Evolutionary conservation across 352 stramenopile genomes (phyloP).

Genomic region (Pythium sp.): DNA sequence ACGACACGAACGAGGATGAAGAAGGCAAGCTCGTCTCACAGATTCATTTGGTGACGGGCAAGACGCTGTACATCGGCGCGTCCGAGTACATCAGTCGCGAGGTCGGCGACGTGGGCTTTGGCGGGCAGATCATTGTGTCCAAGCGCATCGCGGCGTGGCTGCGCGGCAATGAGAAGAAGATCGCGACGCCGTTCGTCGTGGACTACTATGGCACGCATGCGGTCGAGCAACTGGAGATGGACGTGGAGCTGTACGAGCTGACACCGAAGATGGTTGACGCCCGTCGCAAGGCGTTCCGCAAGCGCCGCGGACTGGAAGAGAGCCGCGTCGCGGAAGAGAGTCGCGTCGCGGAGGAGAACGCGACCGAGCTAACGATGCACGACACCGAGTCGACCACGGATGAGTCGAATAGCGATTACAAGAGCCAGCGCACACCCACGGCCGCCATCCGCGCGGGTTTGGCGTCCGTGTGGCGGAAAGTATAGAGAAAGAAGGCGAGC

Average conservation of each 20-base stretch:
- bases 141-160: conserved; percentile 56
- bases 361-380: conserved; percentile 20
- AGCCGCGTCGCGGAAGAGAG: conserved; percentile 25
- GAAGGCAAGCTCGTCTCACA: conserved; percentile 52
- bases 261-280: conserved; percentile 53
- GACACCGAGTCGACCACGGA: conserved; percentile 34
- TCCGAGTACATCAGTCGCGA: conserved; percentile 64
- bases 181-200: conserved; percentile 42
- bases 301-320: conserved; percentile 32
- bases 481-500: conserved; percentile 3
- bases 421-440: conserved; percentile 35
- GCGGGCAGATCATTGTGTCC: conserved; percentile 70
- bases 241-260: conserved; percentile 61
- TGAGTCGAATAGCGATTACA: conserved; percentile 40
- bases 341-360: conserved; percentile 22
- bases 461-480: conserved; percentile 32
- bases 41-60: conserved; percentile 62
- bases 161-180: conserved; percentile 29
- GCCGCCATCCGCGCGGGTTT: conserved; percentile 36
- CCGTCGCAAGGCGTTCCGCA: conserved; percentile 52
- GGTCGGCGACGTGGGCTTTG: conserved; percentile 59
- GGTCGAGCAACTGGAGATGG: conserved; percentile 46
- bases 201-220: conserved; percentile 51
- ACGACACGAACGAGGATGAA: conserved; percentile 50
- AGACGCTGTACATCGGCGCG: conserved; percentile 61